Evolutionary conservation across 2,329 filamentous ascomycete species (phyloP).

Genomic region (Didymella segeticola): DNA sequence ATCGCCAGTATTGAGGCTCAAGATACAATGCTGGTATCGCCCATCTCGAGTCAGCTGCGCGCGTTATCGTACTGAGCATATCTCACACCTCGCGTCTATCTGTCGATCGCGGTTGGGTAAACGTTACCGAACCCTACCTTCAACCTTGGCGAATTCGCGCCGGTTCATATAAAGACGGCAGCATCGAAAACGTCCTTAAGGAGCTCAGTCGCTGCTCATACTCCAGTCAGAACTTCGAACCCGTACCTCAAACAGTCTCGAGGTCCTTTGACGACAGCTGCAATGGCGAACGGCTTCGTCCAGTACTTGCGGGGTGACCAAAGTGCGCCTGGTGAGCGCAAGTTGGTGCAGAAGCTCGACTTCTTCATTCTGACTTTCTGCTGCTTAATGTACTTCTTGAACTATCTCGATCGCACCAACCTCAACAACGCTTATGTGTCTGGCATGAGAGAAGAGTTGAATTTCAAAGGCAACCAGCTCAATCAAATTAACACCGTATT

Average conservation of each 20-base stretch:
- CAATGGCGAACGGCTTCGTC: slow-evolving; percentile 38
- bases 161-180: slow-evolving; percentile 8
- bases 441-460: slow-evolving; percentile 52
- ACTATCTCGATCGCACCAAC: slow-evolving; percentile 49
- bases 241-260: neutral
- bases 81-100: slow-evolving; percentile 17
- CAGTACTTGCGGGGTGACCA: slow-evolving; percentile 47
- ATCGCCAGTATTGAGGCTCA: slow-evolving; percentile 4
- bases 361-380: slow-evolving; percentile 71
- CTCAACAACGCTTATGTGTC: slow-evolving; percentile 53
- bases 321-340: slow-evolving; percentile 48
- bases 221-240: neutral
- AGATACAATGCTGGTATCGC: slow-evolving; percentile 18
- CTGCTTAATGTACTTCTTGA: slow-evolving; percentile 55
- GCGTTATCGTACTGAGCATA: slow-evolving; percentile 19
- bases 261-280: neutral
- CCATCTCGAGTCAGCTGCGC: slow-evolving; percentile 21
- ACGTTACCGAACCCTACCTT: slow-evolving; percentile 15
- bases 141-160: slow-evolving; percentile 3
- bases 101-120: slow-evolving; percentile 12
- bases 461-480: slow-evolving; percentile 50
- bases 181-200: neutral
- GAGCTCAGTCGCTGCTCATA: neutral
- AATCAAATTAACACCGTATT: slow-evolving; percentile 56
- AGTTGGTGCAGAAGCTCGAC: slow-evolving; percentile 65